Evolutionary conservation across 1,284 basidiomycete genomes (phyloP).

Genomic region (Ceratobasidium papillatum): DNA sequence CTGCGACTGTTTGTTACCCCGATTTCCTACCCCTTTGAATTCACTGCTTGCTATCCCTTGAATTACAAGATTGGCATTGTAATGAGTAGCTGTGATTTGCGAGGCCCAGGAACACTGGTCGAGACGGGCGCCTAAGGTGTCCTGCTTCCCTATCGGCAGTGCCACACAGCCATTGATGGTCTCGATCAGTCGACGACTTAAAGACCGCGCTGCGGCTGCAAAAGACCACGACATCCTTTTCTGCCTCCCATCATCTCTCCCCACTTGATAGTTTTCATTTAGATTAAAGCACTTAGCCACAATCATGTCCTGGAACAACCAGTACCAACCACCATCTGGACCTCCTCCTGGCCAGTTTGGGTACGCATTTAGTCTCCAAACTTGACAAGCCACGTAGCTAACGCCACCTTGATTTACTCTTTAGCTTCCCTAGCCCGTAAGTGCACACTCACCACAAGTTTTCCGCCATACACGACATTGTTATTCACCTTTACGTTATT

Average conservation of each 20-base stretch:
- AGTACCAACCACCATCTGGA: slow-evolving; percentile 34
- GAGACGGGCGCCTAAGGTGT: background rate
- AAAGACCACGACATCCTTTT: background rate
- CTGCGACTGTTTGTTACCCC: background rate
- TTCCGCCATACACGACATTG: background rate
- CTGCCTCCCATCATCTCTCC: background rate
- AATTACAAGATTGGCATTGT: background rate
- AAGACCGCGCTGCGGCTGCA: background rate
- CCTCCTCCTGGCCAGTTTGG: slow-evolving; percentile 37
- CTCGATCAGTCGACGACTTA: slow-evolving; percentile 16
- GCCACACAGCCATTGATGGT: slow-evolving; percentile 9
- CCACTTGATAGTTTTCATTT: background rate
- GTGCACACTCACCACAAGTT: background rate
- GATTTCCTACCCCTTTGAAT: background rate
- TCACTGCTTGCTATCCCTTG: background rate
- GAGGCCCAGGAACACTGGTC: background rate
- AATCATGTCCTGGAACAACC: slow-evolving; percentile 38
- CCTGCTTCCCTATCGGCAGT: background rate
- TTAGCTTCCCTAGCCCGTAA: slow-evolving; percentile 29
- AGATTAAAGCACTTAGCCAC: background rate
- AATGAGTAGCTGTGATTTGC: background rate
- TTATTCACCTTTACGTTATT: slow-evolving; percentile 11
- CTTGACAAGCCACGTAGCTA: slow-evolving; percentile 15
- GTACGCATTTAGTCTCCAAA: slow-evolving; percentile 7
- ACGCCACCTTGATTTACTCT: background rate